phyloP scores from a whole-genome alignment of 331 rosid genomes.

The Saraca asoca region DNA sequence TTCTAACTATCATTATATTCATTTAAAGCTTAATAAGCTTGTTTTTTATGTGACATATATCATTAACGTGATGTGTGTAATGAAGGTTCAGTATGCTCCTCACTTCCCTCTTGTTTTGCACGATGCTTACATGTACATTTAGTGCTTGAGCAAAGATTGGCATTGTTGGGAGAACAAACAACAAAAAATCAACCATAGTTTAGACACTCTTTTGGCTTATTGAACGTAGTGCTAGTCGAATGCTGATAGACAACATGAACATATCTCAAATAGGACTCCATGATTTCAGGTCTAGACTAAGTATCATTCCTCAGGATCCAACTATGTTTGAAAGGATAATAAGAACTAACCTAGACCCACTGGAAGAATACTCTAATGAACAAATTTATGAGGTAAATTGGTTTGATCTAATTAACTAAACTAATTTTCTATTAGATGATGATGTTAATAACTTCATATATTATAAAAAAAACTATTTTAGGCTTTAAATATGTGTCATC shows the following conservation, averaged over 20 bases:
- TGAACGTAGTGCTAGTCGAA: no score
- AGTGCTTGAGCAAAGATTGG: slow-evolving; percentile 77
- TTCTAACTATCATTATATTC: no score
- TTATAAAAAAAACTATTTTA: no score
- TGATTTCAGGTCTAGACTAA: slow-evolving; percentile 72
- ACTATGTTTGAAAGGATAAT: no score
- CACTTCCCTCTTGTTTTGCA: slow-evolving; percentile 84
- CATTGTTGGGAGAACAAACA: no score
- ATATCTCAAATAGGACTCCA: slow-evolving; percentile 68
- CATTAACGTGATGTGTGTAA: slow-evolving; percentile 7
- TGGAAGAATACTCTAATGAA: slow-evolving; percentile 78
- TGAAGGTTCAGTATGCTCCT: slow-evolving; percentile 78
- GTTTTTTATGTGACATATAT: no score
- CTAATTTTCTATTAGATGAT: background rate
- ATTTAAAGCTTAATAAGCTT: no score
- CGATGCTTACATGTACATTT: slow-evolving; percentile 72
- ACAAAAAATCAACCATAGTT: slow-evolving; percentile 81
- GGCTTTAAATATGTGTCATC: slow-evolving; percentile 86
- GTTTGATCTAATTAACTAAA: slow-evolving; percentile 9
- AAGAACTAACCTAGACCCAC: no score
- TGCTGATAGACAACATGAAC: slow-evolving; percentile 58
- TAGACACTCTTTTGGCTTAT: slow-evolving; percentile 75
- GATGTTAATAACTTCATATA: no score
- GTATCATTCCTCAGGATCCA: no score
- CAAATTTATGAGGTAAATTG: slow-evolving; percentile 81